Conservation (phyloP, 2,329 filamentous ascomycete species). For the Hymenoscyphus albidus region DNA sequence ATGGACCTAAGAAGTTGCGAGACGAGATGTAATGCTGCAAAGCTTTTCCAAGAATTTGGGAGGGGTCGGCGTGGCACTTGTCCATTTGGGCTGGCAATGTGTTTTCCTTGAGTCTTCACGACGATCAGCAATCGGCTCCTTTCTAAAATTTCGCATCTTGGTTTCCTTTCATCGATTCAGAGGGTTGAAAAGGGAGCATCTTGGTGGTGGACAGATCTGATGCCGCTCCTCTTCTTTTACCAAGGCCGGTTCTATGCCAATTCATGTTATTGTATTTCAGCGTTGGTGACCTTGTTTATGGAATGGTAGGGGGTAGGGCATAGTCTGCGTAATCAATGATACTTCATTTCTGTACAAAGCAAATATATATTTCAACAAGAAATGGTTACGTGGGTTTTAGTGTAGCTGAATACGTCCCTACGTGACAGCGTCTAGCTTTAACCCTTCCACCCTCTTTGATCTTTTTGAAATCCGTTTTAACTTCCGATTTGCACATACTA, state of each 20-base stretch:
- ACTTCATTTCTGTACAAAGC: constrained; percentile 9
- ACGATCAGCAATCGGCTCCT: constrained; percentile 17
- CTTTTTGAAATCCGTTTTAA: too few relatives aligned
- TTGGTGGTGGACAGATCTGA: constrained; percentile 21
- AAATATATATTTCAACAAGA: neutral
- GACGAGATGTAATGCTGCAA: constrained; percentile 30
- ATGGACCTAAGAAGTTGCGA: constrained; percentile 19
- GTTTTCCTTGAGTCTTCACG: constrained; percentile 22
- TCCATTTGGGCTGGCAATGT: constrained; percentile 22
- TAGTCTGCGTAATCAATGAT: constrained; percentile 27
- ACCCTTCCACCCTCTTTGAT: too few relatives aligned
- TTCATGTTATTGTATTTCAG: constrained; percentile 22
- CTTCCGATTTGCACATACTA: too few relatives aligned
- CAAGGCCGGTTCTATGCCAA: constrained; percentile 8
- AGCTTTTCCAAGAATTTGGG: constrained; percentile 22
- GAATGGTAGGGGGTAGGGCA: constrained; percentile 15
- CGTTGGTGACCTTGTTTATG: constrained; percentile 19
- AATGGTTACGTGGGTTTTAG: neutral
- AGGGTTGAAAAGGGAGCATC: constrained; percentile 18
- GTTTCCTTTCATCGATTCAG: constrained; percentile 16
- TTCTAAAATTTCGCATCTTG: constrained; percentile 22
- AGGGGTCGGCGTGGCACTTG: constrained; percentile 16
- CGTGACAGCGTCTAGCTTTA: too few relatives aligned
- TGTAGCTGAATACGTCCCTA: neutral
- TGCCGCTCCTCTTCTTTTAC: constrained; percentile 21